Conservation (phyloP, 805 yeast genomes). For the Tetrapisispora fleetii region DNA sequence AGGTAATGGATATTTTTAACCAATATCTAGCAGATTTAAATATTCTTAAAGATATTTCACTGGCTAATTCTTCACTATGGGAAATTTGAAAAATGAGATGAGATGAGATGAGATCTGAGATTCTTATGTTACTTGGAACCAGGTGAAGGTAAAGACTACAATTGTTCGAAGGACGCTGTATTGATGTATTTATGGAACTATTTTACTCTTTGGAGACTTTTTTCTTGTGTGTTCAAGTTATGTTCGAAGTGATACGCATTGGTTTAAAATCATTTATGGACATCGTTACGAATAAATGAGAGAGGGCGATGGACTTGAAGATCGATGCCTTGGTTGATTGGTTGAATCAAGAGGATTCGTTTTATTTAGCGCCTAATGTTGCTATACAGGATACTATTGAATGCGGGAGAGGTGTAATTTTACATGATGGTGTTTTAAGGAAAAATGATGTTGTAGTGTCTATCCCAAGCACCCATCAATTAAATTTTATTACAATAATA, state of each 20-base stretch:
- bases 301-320: constrained; percentile 9
- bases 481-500: constrained; percentile 48
- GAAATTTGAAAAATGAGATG: not conserved
- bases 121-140: too few species aligned
- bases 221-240: too few species aligned
- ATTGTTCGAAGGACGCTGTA: too few species aligned
- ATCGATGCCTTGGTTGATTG: constrained; percentile 23
- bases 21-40: too few species aligned
- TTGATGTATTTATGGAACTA: too few species aligned
- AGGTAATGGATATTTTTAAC: too few species aligned
- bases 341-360: constrained; percentile 23
- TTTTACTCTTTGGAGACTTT: too few species aligned
- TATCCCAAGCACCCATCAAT: constrained; percentile 47
- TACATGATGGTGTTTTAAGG: constrained; percentile 31
- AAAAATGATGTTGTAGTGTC: constrained; percentile 39
- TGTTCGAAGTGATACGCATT: too few species aligned
- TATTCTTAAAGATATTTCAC: too few species aligned
- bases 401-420: constrained; percentile 56
- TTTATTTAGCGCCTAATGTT: constrained; percentile 33
- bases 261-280: too few species aligned
- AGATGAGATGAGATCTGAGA: not conserved
- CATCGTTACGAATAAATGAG: not conserved
- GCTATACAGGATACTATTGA: constrained; percentile 33
- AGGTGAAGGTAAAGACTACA: too few species aligned
- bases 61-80: not conserved